These are phyloP conservation scores for Colletotrichum graminicola DNA, from an alignment of 2,329 filamentous ascomycete species.

Conservation along the genomic window DNA sequence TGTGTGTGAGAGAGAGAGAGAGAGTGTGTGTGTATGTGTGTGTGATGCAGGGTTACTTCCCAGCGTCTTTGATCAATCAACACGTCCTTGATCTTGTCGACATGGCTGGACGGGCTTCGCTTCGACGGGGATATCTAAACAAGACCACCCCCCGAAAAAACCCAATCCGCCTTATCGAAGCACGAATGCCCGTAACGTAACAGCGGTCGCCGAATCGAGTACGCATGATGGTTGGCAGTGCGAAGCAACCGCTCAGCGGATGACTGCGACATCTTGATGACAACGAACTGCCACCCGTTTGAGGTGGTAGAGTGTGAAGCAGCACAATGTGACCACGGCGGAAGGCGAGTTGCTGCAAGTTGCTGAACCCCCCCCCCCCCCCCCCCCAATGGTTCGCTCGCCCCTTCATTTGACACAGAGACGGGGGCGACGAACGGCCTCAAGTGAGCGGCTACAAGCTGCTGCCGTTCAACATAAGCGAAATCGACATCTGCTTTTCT, in stretches of 20 bases:
- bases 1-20: no score
- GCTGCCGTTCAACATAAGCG: background rate
- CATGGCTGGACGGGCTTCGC: background rate
- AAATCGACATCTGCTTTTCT: conserved; percentile 12
- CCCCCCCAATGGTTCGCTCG: background rate
- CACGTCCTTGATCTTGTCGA: background rate
- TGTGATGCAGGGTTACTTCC: background rate
- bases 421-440: background rate
- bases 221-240: background rate
- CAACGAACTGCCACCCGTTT: background rate
- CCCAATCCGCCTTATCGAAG: background rate
- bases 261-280: background rate
- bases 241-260: background rate
- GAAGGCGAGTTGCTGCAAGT: conserved; percentile 1
- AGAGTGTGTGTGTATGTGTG: no score
- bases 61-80: background rate
- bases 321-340: background rate
- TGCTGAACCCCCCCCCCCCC: no score
- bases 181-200: background rate
- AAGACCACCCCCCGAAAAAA: background rate
- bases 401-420: no score
- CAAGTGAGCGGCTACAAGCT: background rate
- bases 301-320: background rate
- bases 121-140: background rate
- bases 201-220: background rate